Evolutionary conservation across 305 asterid genomes (phyloP), one percentile per base, ranked within the genome.

Genomic region (Solanum hybrid): DNA sequence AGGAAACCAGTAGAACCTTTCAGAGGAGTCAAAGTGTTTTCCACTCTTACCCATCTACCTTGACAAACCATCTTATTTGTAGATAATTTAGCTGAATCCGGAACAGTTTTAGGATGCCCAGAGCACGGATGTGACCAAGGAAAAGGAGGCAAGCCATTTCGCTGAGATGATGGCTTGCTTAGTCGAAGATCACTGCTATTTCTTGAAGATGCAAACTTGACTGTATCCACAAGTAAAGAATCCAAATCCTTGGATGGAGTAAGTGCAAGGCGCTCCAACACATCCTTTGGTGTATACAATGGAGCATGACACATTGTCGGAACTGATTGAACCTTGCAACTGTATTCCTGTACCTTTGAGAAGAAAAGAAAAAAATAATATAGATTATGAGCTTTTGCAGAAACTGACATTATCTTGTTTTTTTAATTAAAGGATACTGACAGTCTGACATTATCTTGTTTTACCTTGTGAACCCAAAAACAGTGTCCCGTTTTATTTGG

Each of bases 121-220:
- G 96, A 92, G 86, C 93, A 93, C 78, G 95, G 90, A 88, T 94
- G 94, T 24, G 99, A 98, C 99, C 99, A 98, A 76, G 98, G 92
- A 91, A 98, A 98, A 90, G 99, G 97, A 34, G 98, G 98, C 93
- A 96, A 91, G 86, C 99, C 98, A 92, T 91, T 91, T 92, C 96
- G 93, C 75, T 94, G 93, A 88, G 94, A 85, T 76, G 88, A 90
- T 45, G 93, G 69, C 93, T 94, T 98, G 87, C 95, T 95, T 89
- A 88, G 42, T 86, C 97, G 98, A 77, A 94, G 91, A 91, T 98
- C 99, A 51, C 91, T 86, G 88, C 87, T 88, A 85, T 79, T 92
- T 93, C 94, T 95, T 42, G 96, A 92, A 86, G 94, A 89, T 73
- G 93, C 88, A 89, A 94, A 88, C 90, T 93, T 98, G 93, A 91